Conservation (phyloP, 2,329 filamentous ascomycete genomes). For the Aspergillus sp. region DNA sequence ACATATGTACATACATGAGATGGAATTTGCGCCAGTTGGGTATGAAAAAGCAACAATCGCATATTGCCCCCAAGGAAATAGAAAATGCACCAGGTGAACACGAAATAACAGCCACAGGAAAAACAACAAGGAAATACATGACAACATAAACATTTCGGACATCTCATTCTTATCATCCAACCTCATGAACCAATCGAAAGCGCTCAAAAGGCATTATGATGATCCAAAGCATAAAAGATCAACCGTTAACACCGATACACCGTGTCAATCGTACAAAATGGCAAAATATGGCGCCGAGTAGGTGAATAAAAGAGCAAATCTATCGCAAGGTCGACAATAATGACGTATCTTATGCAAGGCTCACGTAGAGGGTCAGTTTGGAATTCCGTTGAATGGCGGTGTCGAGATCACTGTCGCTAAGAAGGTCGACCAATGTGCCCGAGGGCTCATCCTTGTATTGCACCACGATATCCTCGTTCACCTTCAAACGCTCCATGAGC, state of each 20-base stretch:
- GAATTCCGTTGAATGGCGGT: slow-evolving; percentile 77
- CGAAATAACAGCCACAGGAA: background rate
- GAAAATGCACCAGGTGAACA: slow-evolving; percentile 4
- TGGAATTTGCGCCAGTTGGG: too few species aligned
- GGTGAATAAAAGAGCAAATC: slow-evolving; percentile 9
- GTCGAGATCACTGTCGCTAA: slow-evolving; percentile 77
- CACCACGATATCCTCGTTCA: slow-evolving; percentile 70
- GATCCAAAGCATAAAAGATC: slow-evolving; percentile 1
- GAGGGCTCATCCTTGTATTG: slow-evolving; percentile 83
- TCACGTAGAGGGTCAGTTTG: slow-evolving; percentile 74
- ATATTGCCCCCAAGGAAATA: slow-evolving; percentile 1
- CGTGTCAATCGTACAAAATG: slow-evolving; percentile 13
- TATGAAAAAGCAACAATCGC: too few species aligned
- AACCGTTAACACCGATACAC: slow-evolving; percentile 19
- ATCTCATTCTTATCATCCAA: slow-evolving; percentile 30
- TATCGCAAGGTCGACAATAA: slow-evolving; percentile 8
- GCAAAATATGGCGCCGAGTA: background rate
- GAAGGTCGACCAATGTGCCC: slow-evolving; percentile 67
- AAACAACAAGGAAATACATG: slow-evolving; percentile 22
- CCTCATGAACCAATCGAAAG: slow-evolving; percentile 16
- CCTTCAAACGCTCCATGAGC: slow-evolving; percentile 76
- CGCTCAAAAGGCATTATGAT: slow-evolving; percentile 20
- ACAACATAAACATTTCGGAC: slow-evolving; percentile 23
- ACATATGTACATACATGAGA: too few species aligned
- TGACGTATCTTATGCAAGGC: slow-evolving; percentile 22